A percentile compares a stretch with the other conserved stretches of the same genome.
These are phyloP conservation scores for Tetraselmis chui DNA, from an alignment of 139 green algal species.

Conservation along the genomic window DNA sequence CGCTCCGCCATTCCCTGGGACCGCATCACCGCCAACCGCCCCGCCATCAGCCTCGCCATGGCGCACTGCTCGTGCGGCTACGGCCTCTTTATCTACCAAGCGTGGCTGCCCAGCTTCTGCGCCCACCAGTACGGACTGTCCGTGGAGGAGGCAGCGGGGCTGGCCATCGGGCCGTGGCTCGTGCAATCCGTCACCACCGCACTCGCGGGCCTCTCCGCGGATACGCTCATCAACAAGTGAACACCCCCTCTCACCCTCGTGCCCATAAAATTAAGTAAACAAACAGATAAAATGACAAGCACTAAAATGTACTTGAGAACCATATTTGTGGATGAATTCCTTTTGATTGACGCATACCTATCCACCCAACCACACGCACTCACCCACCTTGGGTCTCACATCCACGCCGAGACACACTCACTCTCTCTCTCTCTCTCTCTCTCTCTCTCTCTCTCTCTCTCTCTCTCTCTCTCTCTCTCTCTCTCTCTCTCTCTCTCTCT, in stretches of 20 bases:
- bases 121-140: constrained; percentile 1
- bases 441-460: too few relatives aligned
- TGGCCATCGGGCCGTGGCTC: constrained; percentile 8
- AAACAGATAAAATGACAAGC: too few relatives aligned
- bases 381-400: too few relatives aligned
- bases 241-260: not conserved
- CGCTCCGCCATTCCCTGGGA: constrained; percentile 32
- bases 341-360: too few relatives aligned
- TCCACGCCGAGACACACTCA: too few relatives aligned
- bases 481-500: too few relatives aligned
- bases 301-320: too few relatives aligned
- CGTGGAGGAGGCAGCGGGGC: not conserved
- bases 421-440: too few relatives aligned
- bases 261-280: too few relatives aligned
- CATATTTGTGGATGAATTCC: too few relatives aligned
- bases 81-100: constrained; percentile 14
- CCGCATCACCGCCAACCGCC: constrained; percentile 33
- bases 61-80: constrained; percentile 35
- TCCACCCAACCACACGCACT: too few relatives aligned
- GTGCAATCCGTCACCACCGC: not conserved
- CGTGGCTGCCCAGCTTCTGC: constrained; percentile 14
- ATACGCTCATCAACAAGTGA: not conserved
- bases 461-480: too few relatives aligned
- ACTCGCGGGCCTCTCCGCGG: not conserved
- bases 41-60: constrained; percentile 41